These are phyloP conservation scores for Verticillium longisporum DNA, from an alignment of 2,329 filamentous ascomycete species.

Conservation along the genomic window DNA sequence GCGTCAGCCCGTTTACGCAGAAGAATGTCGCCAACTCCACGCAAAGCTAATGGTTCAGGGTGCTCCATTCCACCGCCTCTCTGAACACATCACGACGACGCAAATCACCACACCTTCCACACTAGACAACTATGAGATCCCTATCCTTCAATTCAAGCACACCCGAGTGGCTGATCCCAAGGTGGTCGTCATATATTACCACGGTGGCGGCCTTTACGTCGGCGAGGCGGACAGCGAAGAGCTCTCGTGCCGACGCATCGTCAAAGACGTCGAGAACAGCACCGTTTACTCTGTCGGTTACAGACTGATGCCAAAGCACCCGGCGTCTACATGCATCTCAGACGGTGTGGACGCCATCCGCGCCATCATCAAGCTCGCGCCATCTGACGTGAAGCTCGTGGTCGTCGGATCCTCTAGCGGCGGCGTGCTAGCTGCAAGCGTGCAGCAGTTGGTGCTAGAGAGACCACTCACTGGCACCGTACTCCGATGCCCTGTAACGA, in stretches of 20 bases:
- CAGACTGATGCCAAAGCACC: constrained; percentile 32
- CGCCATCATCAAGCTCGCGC: constrained; percentile 12
- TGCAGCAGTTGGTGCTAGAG: constrained; percentile 24
- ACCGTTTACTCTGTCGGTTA: constrained; percentile 38
- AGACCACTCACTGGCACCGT: constrained; percentile 30
- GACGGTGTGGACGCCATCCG: constrained; percentile 33
- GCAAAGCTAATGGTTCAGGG: constrained; percentile 25
- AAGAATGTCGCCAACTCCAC: constrained; percentile 30
- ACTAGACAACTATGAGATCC: constrained; percentile 24
- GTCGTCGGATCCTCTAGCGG: constrained; percentile 40
- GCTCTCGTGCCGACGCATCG: constrained; percentile 35
- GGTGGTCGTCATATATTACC: constrained; percentile 35
- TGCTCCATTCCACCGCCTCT: constrained; percentile 27
- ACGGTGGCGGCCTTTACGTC: constrained; percentile 39
- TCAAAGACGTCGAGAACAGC: constrained; percentile 20
- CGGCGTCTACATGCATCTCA: constrained; percentile 30
- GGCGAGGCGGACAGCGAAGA: constrained; percentile 44
- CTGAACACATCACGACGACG: constrained; percentile 20
- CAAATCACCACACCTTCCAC: constrained; percentile 23
- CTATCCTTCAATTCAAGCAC: constrained; percentile 26
- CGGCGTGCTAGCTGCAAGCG: constrained; percentile 37
- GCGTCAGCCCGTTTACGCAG: constrained; percentile 32
- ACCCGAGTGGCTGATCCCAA: constrained; percentile 1
- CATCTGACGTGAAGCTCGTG: constrained; percentile 17
- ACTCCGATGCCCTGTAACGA: constrained; percentile 41